Conservation (phyloP, 83 land plant species). For the Diphasiastrum complanatum region DNA sequence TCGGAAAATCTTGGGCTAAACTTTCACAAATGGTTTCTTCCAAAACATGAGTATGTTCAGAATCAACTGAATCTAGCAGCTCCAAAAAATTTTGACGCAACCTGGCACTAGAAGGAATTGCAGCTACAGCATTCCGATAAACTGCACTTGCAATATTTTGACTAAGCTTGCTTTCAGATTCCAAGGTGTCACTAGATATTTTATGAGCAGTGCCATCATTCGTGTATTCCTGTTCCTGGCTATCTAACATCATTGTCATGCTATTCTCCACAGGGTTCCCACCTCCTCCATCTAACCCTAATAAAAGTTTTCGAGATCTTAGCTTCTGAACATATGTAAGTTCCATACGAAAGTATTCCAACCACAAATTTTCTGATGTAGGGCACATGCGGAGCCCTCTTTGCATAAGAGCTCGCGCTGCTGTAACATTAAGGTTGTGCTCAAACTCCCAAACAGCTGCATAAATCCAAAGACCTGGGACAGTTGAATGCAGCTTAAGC, state of each 20-base stretch:
- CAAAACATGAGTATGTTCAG: constrained; percentile 44
- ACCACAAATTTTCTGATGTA: constrained; percentile 73
- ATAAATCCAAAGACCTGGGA: constrained; percentile 94
- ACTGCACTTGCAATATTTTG: constrained; percentile 45
- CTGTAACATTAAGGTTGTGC: constrained; percentile 61
- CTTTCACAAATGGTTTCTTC: constrained; percentile 48
- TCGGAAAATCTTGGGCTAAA: constrained; percentile 56
- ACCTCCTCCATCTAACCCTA: constrained; percentile 25
- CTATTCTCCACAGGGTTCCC: constrained; percentile 43
- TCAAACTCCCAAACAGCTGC: constrained; percentile 96
- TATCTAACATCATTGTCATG: constrained; percentile 21
- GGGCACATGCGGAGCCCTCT: constrained; percentile 79
- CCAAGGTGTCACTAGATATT: constrained; percentile 25
- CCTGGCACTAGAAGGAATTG: constrained; percentile 50
- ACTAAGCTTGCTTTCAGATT: constrained; percentile 10
- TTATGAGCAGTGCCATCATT: constrained; percentile 27
- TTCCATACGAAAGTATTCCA: constrained; percentile 97
- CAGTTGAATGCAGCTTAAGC: constrained; percentile 68
- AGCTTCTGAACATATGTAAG: constrained; percentile 77
- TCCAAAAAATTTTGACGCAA: constrained; percentile 64
- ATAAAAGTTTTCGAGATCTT: constrained; percentile 48
- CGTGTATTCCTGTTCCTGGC: constrained; percentile 15
- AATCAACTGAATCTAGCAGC: constrained; percentile 45
- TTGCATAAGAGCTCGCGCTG: constrained; percentile 88
- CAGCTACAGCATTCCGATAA: constrained; percentile 56